Percentiles rank a stretch among this genome's conserved stretches.
Evolutionary conservation across 805 yeast species (phyloP).

Genomic region (Yarrowia alimentaria): DNA sequence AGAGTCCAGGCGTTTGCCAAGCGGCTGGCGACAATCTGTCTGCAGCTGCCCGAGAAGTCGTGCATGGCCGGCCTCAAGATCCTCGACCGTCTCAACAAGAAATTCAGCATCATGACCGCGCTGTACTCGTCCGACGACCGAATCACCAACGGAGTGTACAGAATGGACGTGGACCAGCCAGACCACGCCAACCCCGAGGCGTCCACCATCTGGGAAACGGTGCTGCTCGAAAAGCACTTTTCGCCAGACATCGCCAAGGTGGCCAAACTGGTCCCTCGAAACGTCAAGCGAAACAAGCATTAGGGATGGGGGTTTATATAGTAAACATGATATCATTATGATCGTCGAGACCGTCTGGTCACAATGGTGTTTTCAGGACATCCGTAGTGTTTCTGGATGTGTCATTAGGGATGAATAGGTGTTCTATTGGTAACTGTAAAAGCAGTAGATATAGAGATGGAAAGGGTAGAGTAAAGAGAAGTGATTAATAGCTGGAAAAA

Average conservation of each 20-base stretch:
- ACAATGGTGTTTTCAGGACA: too few relatives aligned
- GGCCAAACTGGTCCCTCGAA: constrained; percentile 35
- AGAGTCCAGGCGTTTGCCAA: constrained; percentile 76
- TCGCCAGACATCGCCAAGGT: constrained; percentile 78
- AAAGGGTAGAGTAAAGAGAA: too few relatives aligned
- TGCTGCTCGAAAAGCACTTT: constrained; percentile 75
- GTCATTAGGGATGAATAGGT: too few relatives aligned
- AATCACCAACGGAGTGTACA: constrained; percentile 74
- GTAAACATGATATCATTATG: too few relatives aligned
- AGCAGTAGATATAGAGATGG: too few relatives aligned
- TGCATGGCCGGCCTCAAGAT: constrained; percentile 74
- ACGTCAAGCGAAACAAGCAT: constrained; percentile 24
- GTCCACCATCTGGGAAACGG: constrained; percentile 87
- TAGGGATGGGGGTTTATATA: neutral
- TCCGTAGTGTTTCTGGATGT: too few relatives aligned
- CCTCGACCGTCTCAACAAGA: constrained; percentile 67
- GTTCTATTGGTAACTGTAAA: too few relatives aligned
- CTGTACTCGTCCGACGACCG: constrained; percentile 86
- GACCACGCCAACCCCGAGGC: constrained; percentile 82
- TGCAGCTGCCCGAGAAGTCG: constrained; percentile 87
- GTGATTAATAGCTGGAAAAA: too few relatives aligned
- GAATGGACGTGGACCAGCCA: constrained; percentile 61
- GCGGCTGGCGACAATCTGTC: constrained; percentile 61
- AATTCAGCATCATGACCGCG: constrained; percentile 70
- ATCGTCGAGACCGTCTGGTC: too few relatives aligned